These are phyloP conservation scores for Xylaria sp. DNA, from an alignment of 2,329 filamentous ascomycete genomes.

Conservation along the genomic window DNA sequence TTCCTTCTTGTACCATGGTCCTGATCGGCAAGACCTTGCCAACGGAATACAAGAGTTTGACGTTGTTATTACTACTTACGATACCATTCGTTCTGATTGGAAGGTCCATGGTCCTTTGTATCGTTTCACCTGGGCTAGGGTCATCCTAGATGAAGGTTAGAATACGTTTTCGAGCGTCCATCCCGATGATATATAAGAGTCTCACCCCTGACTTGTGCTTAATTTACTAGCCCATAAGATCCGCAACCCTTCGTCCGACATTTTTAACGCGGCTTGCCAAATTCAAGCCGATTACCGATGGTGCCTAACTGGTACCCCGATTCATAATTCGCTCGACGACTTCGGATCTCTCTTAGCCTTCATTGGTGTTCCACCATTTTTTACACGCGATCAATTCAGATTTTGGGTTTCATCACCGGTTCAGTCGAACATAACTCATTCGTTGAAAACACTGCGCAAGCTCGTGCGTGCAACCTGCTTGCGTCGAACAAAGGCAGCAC, in stretches of 20 bases:
- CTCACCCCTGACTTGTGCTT: conserved; percentile 5
- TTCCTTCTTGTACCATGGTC: not conserved
- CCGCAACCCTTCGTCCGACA: conserved; percentile 40
- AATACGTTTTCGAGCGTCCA: not conserved
- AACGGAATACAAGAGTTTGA: conserved; percentile 32
- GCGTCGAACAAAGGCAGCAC: conserved; percentile 37
- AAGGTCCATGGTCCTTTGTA: conserved; percentile 5
- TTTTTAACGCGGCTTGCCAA: conserved; percentile 38
- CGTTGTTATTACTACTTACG: conserved; percentile 42
- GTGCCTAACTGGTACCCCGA: conserved; percentile 50
- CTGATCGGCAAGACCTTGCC: not conserved
- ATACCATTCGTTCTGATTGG: conserved; percentile 40
- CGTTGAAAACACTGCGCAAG: not conserved
- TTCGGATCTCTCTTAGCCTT: conserved; percentile 46
- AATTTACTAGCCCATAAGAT: conserved; percentile 45
- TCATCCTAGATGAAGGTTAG: conserved; percentile 49
- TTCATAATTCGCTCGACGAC: conserved; percentile 49
- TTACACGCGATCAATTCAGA: not conserved
- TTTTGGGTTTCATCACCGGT: not conserved
- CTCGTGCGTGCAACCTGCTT: conserved; percentile 35
- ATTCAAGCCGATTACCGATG: conserved; percentile 41
- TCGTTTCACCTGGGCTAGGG: conserved; percentile 38
- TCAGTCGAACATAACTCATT: not conserved
- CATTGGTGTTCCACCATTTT: conserved; percentile 31
- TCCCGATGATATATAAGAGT: not conserved